Evolutionary conservation across 148 eudicot species (phyloP).

Genomic region (Mesembryanthemum crystallinum): DNA sequence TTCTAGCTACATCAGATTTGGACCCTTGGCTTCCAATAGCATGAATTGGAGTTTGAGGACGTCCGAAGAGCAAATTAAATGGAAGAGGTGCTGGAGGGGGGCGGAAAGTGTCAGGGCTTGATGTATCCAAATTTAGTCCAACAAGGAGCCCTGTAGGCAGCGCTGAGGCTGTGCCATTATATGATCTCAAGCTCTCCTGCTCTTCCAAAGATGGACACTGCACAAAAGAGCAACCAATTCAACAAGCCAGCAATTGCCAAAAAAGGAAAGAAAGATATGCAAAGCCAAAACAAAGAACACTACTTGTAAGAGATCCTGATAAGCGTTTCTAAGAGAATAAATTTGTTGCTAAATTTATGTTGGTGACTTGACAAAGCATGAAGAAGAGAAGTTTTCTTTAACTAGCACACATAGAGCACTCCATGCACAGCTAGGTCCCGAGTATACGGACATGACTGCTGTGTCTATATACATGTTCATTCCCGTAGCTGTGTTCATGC

Average conservation of each 20-base stretch:
- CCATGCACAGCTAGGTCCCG: too few relatives aligned
- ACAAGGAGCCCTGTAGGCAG: slow-evolving; percentile 51
- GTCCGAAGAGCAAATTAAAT: slow-evolving; percentile 70
- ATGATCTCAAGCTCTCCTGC: slow-evolving; percentile 54
- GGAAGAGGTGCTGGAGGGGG: slow-evolving; percentile 89
- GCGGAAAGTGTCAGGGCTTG: slow-evolving; percentile 78
- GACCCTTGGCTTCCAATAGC: slow-evolving; percentile 33
- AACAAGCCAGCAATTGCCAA: not conserved
- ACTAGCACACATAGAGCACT: too few relatives aligned
- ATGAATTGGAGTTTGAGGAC: slow-evolving; percentile 43
- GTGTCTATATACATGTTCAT: too few relatives aligned
- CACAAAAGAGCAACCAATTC: slow-evolving; percentile 21
- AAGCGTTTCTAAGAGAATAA: not conserved
- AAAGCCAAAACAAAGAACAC: not conserved
- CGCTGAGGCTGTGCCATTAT: slow-evolving; percentile 52
- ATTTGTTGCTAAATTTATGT: not conserved
- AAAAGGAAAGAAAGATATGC: not conserved
- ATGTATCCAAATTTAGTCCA: slow-evolving; percentile 68
- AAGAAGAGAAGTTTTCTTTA: too few relatives aligned
- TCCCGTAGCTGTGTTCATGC: too few relatives aligned
- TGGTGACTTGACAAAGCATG: too few relatives aligned
- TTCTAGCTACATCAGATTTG: slow-evolving; percentile 27
- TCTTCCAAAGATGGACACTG: slow-evolving; percentile 84
- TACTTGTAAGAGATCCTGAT: too few relatives aligned
- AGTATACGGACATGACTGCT: too few relatives aligned